Percentiles rank a stretch among this genome's conserved stretches.
These are phyloP conservation scores for Eimeria acervulina DNA, from an alignment of 169 alveolate species.

Conservation along the genomic window DNA sequence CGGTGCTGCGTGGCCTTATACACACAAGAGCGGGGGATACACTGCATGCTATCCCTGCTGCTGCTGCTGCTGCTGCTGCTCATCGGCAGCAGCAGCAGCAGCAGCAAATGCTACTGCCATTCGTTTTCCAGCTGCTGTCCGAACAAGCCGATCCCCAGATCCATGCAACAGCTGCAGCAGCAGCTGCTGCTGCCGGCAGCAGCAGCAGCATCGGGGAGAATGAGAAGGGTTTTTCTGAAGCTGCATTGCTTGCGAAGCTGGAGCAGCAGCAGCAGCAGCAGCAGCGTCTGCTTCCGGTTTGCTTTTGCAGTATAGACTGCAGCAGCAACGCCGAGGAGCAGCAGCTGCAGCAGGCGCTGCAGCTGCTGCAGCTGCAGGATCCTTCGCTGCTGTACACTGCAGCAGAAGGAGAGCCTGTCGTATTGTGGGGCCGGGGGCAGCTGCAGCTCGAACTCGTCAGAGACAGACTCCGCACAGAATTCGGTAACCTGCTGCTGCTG, in stretches of 20 bases:
- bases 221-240: background rate
- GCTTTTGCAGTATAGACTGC: conserved; percentile 37
- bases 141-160: background rate
- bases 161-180: background rate
- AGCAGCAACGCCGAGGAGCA: conserved; percentile 45
- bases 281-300: conserved; percentile 37
- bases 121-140: background rate
- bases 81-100: conserved; percentile 43
- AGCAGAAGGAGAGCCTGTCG: conserved; percentile 59
- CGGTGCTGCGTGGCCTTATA: conserved; percentile 41
- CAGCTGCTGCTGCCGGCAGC: background rate
- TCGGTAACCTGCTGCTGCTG: conserved; percentile 52
- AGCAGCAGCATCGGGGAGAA: background rate
- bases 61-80: conserved; percentile 14
- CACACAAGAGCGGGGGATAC: conserved; percentile 47
- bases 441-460: conserved; percentile 72
- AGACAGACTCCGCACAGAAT: conserved; percentile 59
- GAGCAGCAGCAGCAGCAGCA: conserved; percentile 29
- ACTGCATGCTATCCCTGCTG: conserved; percentile 12
- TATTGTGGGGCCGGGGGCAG: conserved; percentile 80
- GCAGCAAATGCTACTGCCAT: conserved; percentile 11
- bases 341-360: conserved; percentile 60
- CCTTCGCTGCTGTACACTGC: background rate
- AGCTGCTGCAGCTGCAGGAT: conserved; percentile 40
- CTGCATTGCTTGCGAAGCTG: background rate